A percentile compares a stretch with the other conserved stretches of the same genome.
Conservation (phyloP, 441 rosid genomes). For the Erodium chrysanthum region DNA sequence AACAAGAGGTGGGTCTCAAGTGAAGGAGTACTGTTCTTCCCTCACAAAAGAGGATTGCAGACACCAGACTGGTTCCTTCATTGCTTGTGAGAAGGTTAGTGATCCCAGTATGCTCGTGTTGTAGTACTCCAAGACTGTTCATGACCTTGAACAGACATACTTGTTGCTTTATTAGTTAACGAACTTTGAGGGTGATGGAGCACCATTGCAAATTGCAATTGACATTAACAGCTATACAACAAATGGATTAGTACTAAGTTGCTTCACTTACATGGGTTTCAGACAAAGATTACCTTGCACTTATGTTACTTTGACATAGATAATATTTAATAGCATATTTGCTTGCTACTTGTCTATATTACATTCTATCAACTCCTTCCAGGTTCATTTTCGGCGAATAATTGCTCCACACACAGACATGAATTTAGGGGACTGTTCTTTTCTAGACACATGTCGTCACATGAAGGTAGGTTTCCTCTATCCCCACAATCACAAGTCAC, state of each 20-base stretch:
- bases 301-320: neutral
- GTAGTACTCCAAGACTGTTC: neutral
- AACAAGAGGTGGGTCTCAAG: constrained; percentile 94
- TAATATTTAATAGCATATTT: no score
- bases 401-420: constrained; percentile 91
- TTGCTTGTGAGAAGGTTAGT: constrained; percentile 84
- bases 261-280: neutral
- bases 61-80: constrained; percentile 62
- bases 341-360: neutral
- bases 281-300: neutral
- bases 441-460: constrained; percentile 98
- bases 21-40: constrained; percentile 81
- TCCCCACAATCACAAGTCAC: neutral
- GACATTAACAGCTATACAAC: neutral
- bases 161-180: neutral
- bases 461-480: constrained; percentile 58
- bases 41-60: constrained; percentile 93
- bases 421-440: constrained; percentile 92
- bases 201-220: neutral
- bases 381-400: constrained; percentile 92
- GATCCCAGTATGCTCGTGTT: constrained; percentile 4
- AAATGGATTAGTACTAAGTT: neutral
- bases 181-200: neutral
- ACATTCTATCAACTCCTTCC: constrained; percentile 18
- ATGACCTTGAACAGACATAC: neutral